Evolutionary conservation across 73 alveolate species (phyloP), one percentile per base, ranked within the genome.

Genomic region (Blepharisma stoltei): DNA sequence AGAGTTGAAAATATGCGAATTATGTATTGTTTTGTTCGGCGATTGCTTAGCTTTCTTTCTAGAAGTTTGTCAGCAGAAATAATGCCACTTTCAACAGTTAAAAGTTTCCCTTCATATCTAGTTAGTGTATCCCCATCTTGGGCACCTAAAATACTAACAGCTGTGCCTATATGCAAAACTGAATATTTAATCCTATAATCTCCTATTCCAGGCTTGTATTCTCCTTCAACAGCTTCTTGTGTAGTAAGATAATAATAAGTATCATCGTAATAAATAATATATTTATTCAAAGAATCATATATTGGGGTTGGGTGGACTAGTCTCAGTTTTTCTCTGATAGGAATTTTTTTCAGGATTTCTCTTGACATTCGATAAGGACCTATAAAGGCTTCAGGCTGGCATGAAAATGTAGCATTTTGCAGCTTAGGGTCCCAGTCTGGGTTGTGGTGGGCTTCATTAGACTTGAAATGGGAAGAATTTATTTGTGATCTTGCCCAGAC

Each of bases 101-200:
- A 20, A 20, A 52, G 66, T 52, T 52, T 52, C 23, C 66, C 66
- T 52, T 52, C 23, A 52, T 52, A 52, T 52, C 23, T 52, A 14
- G n/a, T 1, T 14, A 52, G n/a, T 20, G 23, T 52, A 11, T 20
- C 66, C 2, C 23, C 66, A 14, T 20, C 27, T 14, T 52, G 23
- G n/a, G n/a, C 66, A 14, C 66, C 66, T 4, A 52, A 52, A 14
- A 52, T 52, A 14, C 27, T 52, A 11, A 52, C 66, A 52, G n/a
- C n/a, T 1, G 66, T 52, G 27, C 66, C 66, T 14, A 52, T 20
- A 14, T 52, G 27, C 2, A 20, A 52, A 52, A 52, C 66, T 14
- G n/a, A 52, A 52, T 52, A 52, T 52, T 20, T 52, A 14, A 52
- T 52, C 66, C 66, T 52, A 52, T 52, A 52, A 52, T 52, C 66